Percentiles rank a stretch among this genome's conserved stretches.
phyloP scores from a whole-genome alignment of 257 asterid species.

The Solanum acaule region DNA sequence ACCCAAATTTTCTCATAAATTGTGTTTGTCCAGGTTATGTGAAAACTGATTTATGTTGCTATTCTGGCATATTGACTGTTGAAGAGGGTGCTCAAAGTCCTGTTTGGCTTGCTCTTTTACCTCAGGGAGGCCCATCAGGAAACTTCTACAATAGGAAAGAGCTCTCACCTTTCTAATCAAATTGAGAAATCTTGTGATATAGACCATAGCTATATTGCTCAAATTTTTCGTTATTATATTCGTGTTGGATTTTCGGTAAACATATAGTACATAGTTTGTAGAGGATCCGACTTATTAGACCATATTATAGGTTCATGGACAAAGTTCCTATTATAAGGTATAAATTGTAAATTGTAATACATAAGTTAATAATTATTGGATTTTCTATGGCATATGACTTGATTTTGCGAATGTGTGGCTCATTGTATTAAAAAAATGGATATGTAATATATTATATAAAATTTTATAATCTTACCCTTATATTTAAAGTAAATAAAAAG shows the following conservation, averaged over 20 bases:
- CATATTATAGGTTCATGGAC: background rate
- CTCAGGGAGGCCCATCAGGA: slow-evolving; percentile 48
- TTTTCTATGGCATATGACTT: background rate
- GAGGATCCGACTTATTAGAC: background rate
- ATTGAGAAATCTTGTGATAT: background rate
- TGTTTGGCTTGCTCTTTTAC: slow-evolving; percentile 42
- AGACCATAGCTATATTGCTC: background rate
- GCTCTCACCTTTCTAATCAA: slow-evolving; percentile 20
- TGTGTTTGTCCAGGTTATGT: slow-evolving; percentile 53
- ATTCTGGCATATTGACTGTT: slow-evolving; percentile 26
- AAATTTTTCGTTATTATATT: background rate
- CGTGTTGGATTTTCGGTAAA: background rate
- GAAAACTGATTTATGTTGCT: slow-evolving; percentile 32
- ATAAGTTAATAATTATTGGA: background rate
- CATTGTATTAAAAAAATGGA: background rate
- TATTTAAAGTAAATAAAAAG: too few relatives aligned
- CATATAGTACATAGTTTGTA: background rate
- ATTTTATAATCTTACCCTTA: background rate
- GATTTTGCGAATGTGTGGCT: background rate
- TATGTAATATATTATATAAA: too few relatives aligned
- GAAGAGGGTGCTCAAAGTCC: slow-evolving; percentile 43
- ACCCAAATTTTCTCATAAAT: slow-evolving; percentile 25
- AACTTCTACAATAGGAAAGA: slow-evolving; percentile 17
- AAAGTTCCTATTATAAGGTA: background rate
- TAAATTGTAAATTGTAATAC: background rate